Conservation (phyloP, 2,329 filamentous ascomycete genomes). For the Cytospora piceae region DNA sequence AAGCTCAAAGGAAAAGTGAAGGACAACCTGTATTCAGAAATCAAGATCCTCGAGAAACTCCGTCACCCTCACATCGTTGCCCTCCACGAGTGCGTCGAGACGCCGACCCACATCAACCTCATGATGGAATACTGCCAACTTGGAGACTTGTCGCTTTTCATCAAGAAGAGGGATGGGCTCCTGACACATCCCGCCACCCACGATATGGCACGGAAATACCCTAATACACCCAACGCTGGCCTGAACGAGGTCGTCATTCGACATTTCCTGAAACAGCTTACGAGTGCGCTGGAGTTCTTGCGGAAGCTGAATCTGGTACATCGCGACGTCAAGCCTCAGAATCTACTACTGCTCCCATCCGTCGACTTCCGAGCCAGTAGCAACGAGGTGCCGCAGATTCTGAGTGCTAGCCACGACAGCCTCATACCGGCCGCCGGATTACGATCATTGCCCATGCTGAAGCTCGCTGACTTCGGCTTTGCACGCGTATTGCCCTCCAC, state of each 20-base stretch:
- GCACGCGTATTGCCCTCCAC: constrained; percentile 88
- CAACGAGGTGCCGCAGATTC: constrained; percentile 68
- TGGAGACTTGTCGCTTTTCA: constrained; percentile 91
- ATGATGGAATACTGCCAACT: constrained; percentile 99
- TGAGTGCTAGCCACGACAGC: constrained; percentile 77
- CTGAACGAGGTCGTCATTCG: constrained; percentile 95
- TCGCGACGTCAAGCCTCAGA: constrained; percentile 96
- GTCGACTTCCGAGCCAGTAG: constrained; percentile 67
- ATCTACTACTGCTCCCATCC: constrained; percentile 86
- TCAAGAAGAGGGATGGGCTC: constrained; percentile 88
- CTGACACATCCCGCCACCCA: constrained; percentile 78
- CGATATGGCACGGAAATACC: constrained; percentile 93
- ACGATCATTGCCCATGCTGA: constrained; percentile 88
- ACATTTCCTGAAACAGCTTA: constrained; percentile 93
- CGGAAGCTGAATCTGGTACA: constrained; percentile 86
- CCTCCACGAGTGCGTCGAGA: constrained; percentile 91
- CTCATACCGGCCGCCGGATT: constrained; percentile 81
- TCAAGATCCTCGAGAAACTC: constrained; percentile 89
- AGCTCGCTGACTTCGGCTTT: constrained; percentile 98
- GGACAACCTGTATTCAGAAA: constrained; percentile 94
- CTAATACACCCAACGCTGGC: constrained; percentile 79
- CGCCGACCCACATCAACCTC: constrained; percentile 85
- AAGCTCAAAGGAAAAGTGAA: constrained; percentile 95
- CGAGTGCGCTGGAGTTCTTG: constrained; percentile 88
- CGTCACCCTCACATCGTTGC: constrained; percentile 97